Conservation (phyloP, 495 filamentous ascomycete species). For the Tuber umbilicatum region DNA sequence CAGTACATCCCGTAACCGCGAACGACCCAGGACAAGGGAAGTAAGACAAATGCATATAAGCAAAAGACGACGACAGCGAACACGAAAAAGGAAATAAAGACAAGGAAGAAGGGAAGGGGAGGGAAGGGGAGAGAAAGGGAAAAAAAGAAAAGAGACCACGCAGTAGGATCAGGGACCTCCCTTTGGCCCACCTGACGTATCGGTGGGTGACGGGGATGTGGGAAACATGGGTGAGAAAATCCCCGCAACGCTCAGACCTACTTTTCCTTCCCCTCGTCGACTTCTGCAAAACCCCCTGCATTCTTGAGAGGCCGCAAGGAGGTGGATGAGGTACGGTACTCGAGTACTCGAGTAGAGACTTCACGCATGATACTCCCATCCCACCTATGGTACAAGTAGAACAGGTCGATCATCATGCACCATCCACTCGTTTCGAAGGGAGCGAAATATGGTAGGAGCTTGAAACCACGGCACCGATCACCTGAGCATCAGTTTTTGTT, state of each 20-base stretch:
- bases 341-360: not conserved
- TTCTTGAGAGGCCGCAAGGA: not conserved
- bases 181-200: not conserved
- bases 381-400: not conserved
- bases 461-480: not conserved
- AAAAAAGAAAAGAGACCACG: not conserved
- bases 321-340: no score
- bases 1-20: no score
- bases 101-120: not conserved
- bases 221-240: not conserved
- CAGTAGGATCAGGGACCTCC: not conserved
- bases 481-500: not conserved
- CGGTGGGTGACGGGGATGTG: not conserved
- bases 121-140: not conserved
- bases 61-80: not conserved
- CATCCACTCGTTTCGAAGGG: not conserved
- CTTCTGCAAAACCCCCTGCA: not conserved
- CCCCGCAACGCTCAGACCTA: not conserved
- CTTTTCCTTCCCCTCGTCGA: not conserved
- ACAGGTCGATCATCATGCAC: not conserved
- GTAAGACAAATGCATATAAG: not conserved
- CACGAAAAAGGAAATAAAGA: not conserved
- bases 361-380: not conserved
- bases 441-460: not conserved
- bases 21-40: not conserved